A percentile compares a stretch with the other conserved stretches of the same genome.
phyloP scores from a whole-genome alignment of 352 stramenopile genomes.

The Elongisporangium anandrum region DNA sequence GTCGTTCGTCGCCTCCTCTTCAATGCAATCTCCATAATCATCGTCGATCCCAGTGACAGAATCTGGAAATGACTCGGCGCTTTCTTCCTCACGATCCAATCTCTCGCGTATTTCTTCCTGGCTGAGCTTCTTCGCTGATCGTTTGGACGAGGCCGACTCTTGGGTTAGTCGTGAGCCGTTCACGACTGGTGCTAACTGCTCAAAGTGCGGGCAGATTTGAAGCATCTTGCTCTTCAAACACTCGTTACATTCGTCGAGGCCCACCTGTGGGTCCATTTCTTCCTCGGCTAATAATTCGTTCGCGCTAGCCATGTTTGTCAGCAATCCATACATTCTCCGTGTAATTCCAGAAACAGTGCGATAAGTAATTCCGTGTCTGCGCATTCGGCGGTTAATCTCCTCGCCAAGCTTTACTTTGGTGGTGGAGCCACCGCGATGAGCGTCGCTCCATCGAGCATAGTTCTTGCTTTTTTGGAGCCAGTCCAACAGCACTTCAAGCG shows the following conservation, averaged over 20 bases:
- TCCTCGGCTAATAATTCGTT: neutral
- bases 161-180: neutral
- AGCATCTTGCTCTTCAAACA: neutral
- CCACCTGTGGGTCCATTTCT: neutral
- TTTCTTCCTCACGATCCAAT: neutral
- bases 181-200: neutral
- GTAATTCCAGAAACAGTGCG: neutral
- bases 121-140: neutral
- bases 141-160: neutral
- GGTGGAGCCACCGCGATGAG: neutral
- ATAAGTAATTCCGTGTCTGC: neutral
- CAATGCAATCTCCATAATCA: neutral
- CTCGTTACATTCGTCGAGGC: neutral
- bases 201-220: neutral
- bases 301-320: neutral
- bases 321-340: neutral
- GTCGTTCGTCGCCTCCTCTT: too few species aligned
- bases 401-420: neutral
- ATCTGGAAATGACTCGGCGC: too few species aligned
- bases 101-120: neutral
- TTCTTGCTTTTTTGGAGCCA: neutral
- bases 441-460: neutral
- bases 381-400: neutral
- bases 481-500: neutral
- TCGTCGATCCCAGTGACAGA: neutral